Evolutionary conservation across 2,329 filamentous ascomycete genomes (phyloP).

Genomic region (Paraconiothyrium sp.): DNA sequence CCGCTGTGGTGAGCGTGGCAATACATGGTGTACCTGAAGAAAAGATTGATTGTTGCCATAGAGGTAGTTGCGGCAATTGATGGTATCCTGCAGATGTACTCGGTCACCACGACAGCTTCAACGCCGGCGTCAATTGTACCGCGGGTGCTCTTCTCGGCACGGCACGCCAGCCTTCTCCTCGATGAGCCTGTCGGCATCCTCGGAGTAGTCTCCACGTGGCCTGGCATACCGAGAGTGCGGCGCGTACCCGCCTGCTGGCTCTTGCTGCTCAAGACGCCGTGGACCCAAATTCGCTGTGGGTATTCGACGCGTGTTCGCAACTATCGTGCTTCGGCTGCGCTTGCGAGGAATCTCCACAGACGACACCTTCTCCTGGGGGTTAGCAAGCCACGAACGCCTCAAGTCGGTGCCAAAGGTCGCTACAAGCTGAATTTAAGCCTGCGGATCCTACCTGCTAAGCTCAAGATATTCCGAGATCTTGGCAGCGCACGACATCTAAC

Average conservation of each 20-base stretch:
- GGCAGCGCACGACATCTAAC: neutral
- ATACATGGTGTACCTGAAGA: neutral
- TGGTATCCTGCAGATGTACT: neutral
- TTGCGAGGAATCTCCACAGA: no score
- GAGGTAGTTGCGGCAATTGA: neutral
- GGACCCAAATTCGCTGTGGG: neutral
- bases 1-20: neutral
- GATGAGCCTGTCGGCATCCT: neutral
- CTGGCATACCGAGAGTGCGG: constrained; percentile 8
- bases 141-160: neutral
- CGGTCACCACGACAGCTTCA: neutral
- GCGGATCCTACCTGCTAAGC: neutral
- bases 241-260: constrained; percentile 4
- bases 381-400: no score
- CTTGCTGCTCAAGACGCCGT: neutral
- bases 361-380: no score
- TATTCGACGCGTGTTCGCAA: no score
- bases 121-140: neutral
- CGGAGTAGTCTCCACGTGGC: constrained; percentile 8
- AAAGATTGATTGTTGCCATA: neutral
- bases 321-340: no score
- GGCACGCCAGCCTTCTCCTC: neutral
- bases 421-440: neutral
- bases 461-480: neutral
- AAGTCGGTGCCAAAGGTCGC: neutral